phyloP scores from a whole-genome alignment of 129 eudicot genomes.

The Saposhnikovia divaricata region DNA sequence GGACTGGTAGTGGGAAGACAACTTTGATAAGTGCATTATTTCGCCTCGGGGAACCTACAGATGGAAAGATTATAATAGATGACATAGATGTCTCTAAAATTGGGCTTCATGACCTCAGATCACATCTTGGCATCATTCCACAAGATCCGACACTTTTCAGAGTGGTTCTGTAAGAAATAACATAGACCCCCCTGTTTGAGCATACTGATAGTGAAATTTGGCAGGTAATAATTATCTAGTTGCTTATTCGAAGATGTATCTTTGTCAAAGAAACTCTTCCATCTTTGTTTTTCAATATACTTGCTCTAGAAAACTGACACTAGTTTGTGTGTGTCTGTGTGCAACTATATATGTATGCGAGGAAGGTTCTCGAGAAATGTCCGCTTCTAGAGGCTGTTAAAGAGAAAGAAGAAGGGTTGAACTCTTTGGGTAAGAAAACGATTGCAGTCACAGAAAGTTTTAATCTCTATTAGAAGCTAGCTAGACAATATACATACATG shows the following conservation, averaged over 20 bases:
- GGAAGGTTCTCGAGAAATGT: too few species aligned
- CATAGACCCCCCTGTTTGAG: conserved; percentile 53
- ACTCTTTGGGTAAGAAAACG: conserved; percentile 41
- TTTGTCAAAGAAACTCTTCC: too few species aligned
- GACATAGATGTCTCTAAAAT: conserved; percentile 40
- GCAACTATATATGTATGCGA: too few species aligned
- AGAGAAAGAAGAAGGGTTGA: conserved; percentile 43
- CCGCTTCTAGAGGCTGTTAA: conserved; percentile 25
- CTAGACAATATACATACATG: too few species aligned
- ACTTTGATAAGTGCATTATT: conserved; percentile 60
- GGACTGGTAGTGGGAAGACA: conserved; percentile 74
- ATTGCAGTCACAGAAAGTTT: not conserved
- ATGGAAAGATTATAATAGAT: conserved; percentile 56
- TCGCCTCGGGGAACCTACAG: conserved; percentile 63
- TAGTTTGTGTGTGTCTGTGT: too few species aligned
- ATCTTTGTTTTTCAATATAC: not conserved
- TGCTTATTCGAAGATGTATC: not conserved
- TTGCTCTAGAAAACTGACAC: not conserved
- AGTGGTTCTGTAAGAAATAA: conserved; percentile 52
- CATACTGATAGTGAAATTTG: conserved; percentile 54
- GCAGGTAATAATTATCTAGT: conserved; percentile 28
- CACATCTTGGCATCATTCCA: conserved; percentile 52
- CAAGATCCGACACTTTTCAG: conserved; percentile 62
- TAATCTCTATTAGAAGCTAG: not conserved
- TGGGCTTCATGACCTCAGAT: conserved; percentile 64